Evolutionary conservation across 805 yeast genomes (phyloP).

Genomic region (Zygotorulaspora chibaensis): DNA sequence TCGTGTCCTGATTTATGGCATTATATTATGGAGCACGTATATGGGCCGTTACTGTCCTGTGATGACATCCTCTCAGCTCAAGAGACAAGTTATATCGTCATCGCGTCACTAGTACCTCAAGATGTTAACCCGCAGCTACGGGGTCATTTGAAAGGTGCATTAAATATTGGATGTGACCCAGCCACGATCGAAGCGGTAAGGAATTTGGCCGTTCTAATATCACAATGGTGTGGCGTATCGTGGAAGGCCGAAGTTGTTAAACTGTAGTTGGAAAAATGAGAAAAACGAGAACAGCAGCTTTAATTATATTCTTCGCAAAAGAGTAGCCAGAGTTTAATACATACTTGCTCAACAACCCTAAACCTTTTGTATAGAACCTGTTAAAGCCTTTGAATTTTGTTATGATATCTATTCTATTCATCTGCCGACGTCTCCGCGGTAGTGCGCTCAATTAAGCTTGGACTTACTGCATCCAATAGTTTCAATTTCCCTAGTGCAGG

Average conservation of each 20-base stretch:
- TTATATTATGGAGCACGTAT: slow-evolving; percentile 66
- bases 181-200: slow-evolving; percentile 62
- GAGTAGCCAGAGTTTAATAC: too few relatives aligned
- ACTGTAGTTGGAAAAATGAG: slow-evolving; percentile 23
- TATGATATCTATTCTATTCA: too few relatives aligned
- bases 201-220: slow-evolving; percentile 55
- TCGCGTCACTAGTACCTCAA: slow-evolving; percentile 81
- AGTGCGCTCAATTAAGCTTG: too few relatives aligned
- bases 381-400: too few relatives aligned
- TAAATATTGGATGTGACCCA: slow-evolving; percentile 66
- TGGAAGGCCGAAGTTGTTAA: slow-evolving; percentile 45
- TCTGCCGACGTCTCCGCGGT: too few relatives aligned
- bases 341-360: too few relatives aligned
- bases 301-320: not conserved
- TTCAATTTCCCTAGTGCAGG: too few relatives aligned
- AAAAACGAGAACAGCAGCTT: too few relatives aligned
- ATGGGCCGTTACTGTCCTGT: slow-evolving; percentile 71
- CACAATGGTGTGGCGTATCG: slow-evolving; percentile 68
- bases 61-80: slow-evolving; percentile 55
- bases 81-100: slow-evolving; percentile 73
- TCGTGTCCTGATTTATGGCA: slow-evolving; percentile 87
- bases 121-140: slow-evolving; percentile 90
- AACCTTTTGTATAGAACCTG: too few relatives aligned
- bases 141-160: slow-evolving; percentile 86
- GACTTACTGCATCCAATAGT: too few relatives aligned